Base-by-base conservation (phyloP, 176 grass and related monocot genomes). In the Elymus sibiricus region DNA sequence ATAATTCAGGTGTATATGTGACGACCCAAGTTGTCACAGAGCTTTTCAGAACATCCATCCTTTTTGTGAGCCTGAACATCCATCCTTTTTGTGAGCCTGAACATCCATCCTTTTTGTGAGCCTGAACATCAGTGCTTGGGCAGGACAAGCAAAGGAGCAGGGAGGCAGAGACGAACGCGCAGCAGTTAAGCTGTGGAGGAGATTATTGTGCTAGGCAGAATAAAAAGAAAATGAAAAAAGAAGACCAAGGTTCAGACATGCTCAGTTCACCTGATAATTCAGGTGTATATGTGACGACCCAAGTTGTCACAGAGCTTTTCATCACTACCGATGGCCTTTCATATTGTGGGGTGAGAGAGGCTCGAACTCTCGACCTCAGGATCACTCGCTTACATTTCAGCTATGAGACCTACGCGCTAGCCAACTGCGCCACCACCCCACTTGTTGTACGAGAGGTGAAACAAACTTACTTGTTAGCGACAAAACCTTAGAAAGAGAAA, bases 361-460 rank as follows among this genome's bases (percentile, higher is more conserved):
- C 84, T 95, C 88, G 91, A 95, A 98, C 93, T 98, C 93, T 90
- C 91, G 93, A 98, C 93, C 95, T 93, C 92, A 88, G 82, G 88
- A 89, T 92, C 0, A 91, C 88, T 86, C 90, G 1, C 43, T 0
- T 4, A 3, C 14, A 0, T 14, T 27, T 44, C 3, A 91, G 89
- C 89, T 92, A 93, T 92, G 91, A 95, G 91, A 94, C 91, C 87
- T 92, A 92, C 87, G 86, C 86, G 85, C 91, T 95, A 92, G 89
- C 93, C 89, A 95, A 95, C 93, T 93, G 91, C 85, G 87, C 93
- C 89, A 94, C 89, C 83, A 94, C 91, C 91, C 91, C 86, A 51
- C 47, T 51, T 51, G 5, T 31, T 56, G 14, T 78, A 29, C 2
- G 1, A 2, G 29, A 29, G 1, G 29, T 2, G 2, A 29, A 29